phyloP scores from a whole-genome alignment of 2,329 filamentous ascomycete genomes.

The Graphilbum sp. region DNA sequence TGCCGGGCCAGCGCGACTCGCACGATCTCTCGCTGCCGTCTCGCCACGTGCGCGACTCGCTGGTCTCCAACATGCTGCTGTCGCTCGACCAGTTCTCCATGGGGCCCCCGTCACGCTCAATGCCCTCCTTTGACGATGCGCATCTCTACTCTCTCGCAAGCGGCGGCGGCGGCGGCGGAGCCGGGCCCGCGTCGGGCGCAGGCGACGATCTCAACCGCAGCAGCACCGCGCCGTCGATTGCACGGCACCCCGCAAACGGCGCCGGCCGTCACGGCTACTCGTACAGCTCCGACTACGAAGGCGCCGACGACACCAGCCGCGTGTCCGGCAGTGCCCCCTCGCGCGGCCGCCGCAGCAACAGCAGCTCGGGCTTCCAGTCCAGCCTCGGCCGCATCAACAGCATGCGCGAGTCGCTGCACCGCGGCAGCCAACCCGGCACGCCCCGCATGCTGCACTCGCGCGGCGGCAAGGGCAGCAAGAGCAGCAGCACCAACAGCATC shows the following conservation, averaged over 20 bases:
- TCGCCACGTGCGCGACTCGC: slow-evolving; percentile 65
- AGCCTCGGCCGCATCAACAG: slow-evolving; percentile 46
- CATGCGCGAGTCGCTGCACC: slow-evolving; percentile 31
- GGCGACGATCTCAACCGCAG: too few relatives aligned
- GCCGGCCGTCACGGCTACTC: slow-evolving; percentile 27
- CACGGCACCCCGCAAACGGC: too few relatives aligned
- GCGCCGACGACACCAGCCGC: slow-evolving; percentile 35
- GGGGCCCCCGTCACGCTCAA: slow-evolving; percentile 9
- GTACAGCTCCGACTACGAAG: slow-evolving; percentile 46
- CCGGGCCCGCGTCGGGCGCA: too few relatives aligned
- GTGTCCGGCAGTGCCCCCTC: slow-evolving; percentile 35
- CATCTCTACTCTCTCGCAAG: slow-evolving; percentile 14
- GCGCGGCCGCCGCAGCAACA: slow-evolving; percentile 58
- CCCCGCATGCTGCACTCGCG: slow-evolving; percentile 33
- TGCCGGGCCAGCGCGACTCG: slow-evolving; percentile 38
- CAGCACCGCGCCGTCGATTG: too few relatives aligned
- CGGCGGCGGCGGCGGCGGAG: too few relatives aligned
- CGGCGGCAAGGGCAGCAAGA: slow-evolving; percentile 52
- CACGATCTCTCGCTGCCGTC: slow-evolving; percentile 76
- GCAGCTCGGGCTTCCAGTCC: slow-evolving; percentile 55
- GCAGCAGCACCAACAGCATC: slow-evolving; percentile 49
- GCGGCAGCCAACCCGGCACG: slow-evolving; percentile 20
- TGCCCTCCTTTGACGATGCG: slow-evolving; percentile 19
- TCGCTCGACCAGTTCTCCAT: slow-evolving; percentile 70
- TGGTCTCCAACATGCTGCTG: slow-evolving; percentile 89